A percentile compares a stretch with the other conserved stretches of the same genome.
Evolutionary conservation across 2,329 filamentous ascomycete genomes (phyloP).

Genomic region (Daldinia sp.): DNA sequence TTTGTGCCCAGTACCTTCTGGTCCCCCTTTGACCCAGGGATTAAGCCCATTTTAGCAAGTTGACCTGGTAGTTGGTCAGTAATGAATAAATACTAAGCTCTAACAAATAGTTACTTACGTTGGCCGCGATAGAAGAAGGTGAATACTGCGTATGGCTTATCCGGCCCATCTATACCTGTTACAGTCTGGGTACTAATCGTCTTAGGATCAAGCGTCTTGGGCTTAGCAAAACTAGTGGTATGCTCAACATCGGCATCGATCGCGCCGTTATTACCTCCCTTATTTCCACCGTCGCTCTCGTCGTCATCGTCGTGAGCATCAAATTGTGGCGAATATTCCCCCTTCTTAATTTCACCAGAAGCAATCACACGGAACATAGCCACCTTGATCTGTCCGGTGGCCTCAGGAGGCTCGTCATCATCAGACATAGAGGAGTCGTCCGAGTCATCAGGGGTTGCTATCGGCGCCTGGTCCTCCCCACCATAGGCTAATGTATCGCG

Average conservation of each 20-base stretch:
- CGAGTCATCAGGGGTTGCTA: slow-evolving; percentile 79
- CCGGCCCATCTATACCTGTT: slow-evolving; percentile 95
- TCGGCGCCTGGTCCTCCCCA: slow-evolving; percentile 77
- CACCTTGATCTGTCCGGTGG: slow-evolving; percentile 97
- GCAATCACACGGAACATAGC: slow-evolving; percentile 95
- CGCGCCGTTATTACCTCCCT: slow-evolving; percentile 66
- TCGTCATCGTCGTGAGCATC: slow-evolving; percentile 97
- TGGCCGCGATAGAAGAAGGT: slow-evolving; percentile 98
- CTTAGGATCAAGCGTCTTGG: slow-evolving; percentile 94
- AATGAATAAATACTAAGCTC: slow-evolving; percentile 8
- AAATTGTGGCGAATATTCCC: slow-evolving; percentile 97
- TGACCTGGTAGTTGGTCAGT: slow-evolving; percentile 71
- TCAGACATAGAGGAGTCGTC: slow-evolving; percentile 78
- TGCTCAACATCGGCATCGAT: slow-evolving; percentile 91
- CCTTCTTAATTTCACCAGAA: slow-evolving; percentile 96
- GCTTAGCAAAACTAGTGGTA: slow-evolving; percentile 97
- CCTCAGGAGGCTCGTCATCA: slow-evolving; percentile 90
- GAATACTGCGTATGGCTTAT: slow-evolving; percentile 96
- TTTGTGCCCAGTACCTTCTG: slow-evolving; percentile 74
- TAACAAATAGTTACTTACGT: slow-evolving; percentile 69
- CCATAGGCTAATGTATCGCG: slow-evolving; percentile 82
- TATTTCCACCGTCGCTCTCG: slow-evolving; percentile 64
- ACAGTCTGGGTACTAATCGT: slow-evolving; percentile 99
- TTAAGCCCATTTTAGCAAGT: slow-evolving; percentile 94
- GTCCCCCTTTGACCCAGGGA: slow-evolving; percentile 74